phyloP scores from a whole-genome alignment of 2,329 filamentous ascomycete species.

The Periconia sp. region DNA sequence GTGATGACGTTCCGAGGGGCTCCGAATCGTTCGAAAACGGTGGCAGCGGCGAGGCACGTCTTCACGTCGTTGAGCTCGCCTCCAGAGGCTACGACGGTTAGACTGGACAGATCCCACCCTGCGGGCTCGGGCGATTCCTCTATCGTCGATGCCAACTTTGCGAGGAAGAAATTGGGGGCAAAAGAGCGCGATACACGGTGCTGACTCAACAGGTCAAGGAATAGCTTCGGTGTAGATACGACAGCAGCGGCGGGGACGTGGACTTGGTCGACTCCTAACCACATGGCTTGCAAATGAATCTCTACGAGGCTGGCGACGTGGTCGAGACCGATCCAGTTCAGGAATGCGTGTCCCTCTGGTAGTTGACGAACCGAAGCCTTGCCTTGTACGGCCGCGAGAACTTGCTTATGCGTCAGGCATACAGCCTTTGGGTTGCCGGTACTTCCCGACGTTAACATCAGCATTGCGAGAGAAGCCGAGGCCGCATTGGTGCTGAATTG shows the following conservation, averaged over 20 bases:
- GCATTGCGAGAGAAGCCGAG: constrained; percentile 12
- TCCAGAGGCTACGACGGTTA: constrained; percentile 44
- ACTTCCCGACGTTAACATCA: constrained; percentile 58
- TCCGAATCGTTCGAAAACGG: constrained; percentile 34
- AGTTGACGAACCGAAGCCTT: constrained; percentile 33
- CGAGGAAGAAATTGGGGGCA: constrained; percentile 49
- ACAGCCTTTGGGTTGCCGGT: constrained; percentile 57
- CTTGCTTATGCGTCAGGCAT: constrained; percentile 46
- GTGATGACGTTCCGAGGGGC: constrained; percentile 41
- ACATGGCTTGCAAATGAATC: constrained; percentile 55
- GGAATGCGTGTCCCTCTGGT: constrained; percentile 13
- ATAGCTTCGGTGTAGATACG: constrained; percentile 42
- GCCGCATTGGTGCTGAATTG: too few species aligned
- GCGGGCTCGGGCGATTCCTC: constrained; percentile 1
- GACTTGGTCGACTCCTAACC: constrained; percentile 47
- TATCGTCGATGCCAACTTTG: constrained; percentile 6
- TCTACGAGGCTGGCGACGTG: constrained; percentile 58
- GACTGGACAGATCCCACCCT: constrained; percentile 28
- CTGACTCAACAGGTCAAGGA: constrained; percentile 43
- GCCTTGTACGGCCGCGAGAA: constrained; percentile 45
- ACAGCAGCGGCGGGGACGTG: constrained; percentile 46
- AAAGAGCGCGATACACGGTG: constrained; percentile 51
- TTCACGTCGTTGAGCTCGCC: constrained; percentile 50
- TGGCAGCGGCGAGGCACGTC: constrained; percentile 32
- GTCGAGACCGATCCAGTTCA: constrained; percentile 56